Conservation (phyloP, 2,329 filamentous ascomycete genomes). For the Phyllosticta capitalensis region DNA sequence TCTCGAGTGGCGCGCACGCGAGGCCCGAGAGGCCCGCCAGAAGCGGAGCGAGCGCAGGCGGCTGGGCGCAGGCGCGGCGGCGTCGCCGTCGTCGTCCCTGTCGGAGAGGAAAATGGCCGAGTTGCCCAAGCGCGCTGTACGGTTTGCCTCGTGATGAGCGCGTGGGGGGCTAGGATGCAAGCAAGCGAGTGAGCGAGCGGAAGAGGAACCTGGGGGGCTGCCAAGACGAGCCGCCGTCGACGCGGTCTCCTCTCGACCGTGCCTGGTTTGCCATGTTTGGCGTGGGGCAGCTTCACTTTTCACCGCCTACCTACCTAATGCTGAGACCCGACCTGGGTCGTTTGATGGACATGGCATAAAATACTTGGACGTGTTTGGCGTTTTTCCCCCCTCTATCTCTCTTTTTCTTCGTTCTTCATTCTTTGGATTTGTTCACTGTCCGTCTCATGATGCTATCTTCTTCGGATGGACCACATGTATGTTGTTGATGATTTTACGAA, state of each 20-base stretch:
- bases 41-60: conserved; percentile 44
- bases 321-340: neutral
- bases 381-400: too few relatives aligned
- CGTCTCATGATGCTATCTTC: neutral
- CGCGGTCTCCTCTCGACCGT: too few relatives aligned
- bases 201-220: too few relatives aligned
- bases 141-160: conserved; percentile 2
- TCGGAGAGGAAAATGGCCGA: neutral
- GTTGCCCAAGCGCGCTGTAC: conserved; percentile 1
- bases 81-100: neutral
- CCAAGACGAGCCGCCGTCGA: too few relatives aligned
- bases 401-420: too few relatives aligned
- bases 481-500: too few relatives aligned
- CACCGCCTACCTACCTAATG: neutral
- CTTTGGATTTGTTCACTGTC: too few relatives aligned
- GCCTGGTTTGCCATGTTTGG: too few relatives aligned
- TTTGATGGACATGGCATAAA: neutral
- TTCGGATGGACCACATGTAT: too few relatives aligned
- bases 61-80: conserved; percentile 10
- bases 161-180: neutral
- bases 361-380: neutral
- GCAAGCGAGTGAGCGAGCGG: too few relatives aligned
- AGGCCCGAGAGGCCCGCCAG: conserved; percentile 50
- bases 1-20: conserved; percentile 48
- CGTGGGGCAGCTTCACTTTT: too few relatives aligned